Conservation (phyloP, 2,329 filamentous ascomycete genomes). For the Alternaria angustiovoidea region DNA sequence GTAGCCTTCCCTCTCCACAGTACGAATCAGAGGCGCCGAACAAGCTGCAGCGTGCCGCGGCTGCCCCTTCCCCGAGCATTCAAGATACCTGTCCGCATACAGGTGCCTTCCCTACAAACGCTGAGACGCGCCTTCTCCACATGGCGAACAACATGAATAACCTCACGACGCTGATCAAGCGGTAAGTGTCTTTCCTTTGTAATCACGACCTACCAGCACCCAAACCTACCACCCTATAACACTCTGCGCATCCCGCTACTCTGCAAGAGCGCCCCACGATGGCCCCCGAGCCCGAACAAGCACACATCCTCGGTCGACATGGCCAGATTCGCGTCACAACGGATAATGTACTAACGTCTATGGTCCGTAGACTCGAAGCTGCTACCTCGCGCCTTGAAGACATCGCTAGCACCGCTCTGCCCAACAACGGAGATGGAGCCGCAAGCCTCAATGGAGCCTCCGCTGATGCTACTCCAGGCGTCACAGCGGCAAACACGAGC, state of each 20-base stretch:
- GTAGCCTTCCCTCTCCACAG: background rate
- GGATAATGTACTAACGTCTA: slow-evolving; percentile 58
- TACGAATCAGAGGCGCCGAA: slow-evolving; percentile 5
- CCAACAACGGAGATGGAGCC: slow-evolving; percentile 33
- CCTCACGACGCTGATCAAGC: slow-evolving; percentile 95
- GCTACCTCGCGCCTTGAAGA: slow-evolving; percentile 96
- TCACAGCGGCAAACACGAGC: slow-evolving; percentile 44
- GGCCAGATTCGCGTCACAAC: slow-evolving; percentile 26
- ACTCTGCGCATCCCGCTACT: background rate
- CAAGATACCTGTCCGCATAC: slow-evolving; percentile 22
- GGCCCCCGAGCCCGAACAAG: slow-evolving; percentile 18
- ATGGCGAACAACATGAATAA: slow-evolving; percentile 96
- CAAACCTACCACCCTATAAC: slow-evolving; percentile 3
- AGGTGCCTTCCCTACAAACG: slow-evolving; percentile 35
- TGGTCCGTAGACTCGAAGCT: slow-evolving; percentile 82
- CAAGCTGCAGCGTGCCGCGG: slow-evolving; percentile 36
- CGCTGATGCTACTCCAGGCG: slow-evolving; percentile 39
- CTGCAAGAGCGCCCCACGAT: slow-evolving; percentile 11
- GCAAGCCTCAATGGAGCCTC: slow-evolving; percentile 40
- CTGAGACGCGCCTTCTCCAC: slow-evolving; percentile 40
- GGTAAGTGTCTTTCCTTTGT: slow-evolving; percentile 65
- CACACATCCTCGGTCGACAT: slow-evolving; percentile 26
- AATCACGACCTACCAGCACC: background rate
- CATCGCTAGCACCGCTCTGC: slow-evolving; percentile 78
- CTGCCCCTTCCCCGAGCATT: slow-evolving; percentile 36